Percentiles rank a stretch among this genome's conserved stretches.
Evolutionary conservation across 2,329 filamentous ascomycete genomes (phyloP).

Genomic region (Alternaria rosae): DNA sequence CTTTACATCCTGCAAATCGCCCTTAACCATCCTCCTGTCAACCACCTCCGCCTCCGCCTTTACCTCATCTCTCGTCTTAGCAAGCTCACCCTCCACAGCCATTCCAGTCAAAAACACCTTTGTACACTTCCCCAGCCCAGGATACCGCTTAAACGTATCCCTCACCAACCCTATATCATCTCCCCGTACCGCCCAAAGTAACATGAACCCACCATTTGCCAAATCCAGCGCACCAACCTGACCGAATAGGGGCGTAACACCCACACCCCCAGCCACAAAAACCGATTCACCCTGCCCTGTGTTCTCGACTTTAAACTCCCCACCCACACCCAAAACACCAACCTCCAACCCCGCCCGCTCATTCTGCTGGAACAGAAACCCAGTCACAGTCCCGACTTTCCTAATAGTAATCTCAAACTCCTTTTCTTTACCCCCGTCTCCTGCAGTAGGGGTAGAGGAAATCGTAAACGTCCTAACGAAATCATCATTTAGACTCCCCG

Average conservation of each 20-base stretch:
- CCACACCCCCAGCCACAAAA: constrained; percentile 81
- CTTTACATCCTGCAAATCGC: constrained; percentile 51
- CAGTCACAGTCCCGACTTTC: constrained; percentile 73
- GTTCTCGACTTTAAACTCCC: constrained; percentile 61
- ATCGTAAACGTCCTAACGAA: constrained; percentile 85
- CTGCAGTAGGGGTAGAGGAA: constrained; percentile 62
- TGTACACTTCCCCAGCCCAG: constrained; percentile 61
- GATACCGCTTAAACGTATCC: constrained; percentile 64
- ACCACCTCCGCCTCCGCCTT: constrained; percentile 47
- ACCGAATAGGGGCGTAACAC: constrained; percentile 81
- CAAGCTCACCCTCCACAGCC: constrained; percentile 26
- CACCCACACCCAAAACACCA: constrained; percentile 76
- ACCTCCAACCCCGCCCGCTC: constrained; percentile 64
- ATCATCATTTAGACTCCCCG: constrained; percentile 82
- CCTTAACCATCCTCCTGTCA: constrained; percentile 56
- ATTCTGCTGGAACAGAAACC: constrained; percentile 68
- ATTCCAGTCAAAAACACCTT: constrained; percentile 71
- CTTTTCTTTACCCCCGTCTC: constrained; percentile 28
- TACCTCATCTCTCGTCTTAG: constrained; percentile 40
- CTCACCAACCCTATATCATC: constrained; percentile 69
- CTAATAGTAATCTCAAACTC: constrained; percentile 77
- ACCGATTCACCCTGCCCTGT: constrained; percentile 50
- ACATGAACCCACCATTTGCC: constrained; percentile 50
- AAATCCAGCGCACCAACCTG: constrained; percentile 58
- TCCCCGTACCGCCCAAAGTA: constrained; percentile 73